Evolutionary conservation across 1,139 yeast genomes (phyloP), one percentile per base, ranked within the genome.

Genomic region (Kodamaea sp.): DNA sequence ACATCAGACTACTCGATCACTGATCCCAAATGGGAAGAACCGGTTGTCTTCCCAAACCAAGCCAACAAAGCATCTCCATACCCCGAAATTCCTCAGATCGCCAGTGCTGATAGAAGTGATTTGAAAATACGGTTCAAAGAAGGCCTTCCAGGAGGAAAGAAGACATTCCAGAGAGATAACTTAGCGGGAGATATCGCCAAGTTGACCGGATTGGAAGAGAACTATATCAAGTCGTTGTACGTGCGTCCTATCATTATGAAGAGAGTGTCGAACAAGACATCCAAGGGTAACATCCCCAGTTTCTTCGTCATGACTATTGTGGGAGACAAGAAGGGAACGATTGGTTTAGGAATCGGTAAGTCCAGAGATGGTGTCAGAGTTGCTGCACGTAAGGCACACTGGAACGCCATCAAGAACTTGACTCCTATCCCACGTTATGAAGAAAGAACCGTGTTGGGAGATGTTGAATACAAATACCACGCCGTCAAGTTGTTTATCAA

Each of bases 291-390:
- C 59, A 87, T 88, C 47, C 80, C 84, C 31, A 80, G 89, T 30
- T 84, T 81, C 59, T 92, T 87, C 59, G 85, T 90, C 1, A 63
- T 92, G 52, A 94, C 90, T 7, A 87, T 90, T 26, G 96, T 85
- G 7, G 99, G 99, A 29, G 96, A 94, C 61, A 76, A 81, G 40
- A 83, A 85, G 46, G 99, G 99, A 44, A 86, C 89, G 82, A 71
- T 90, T 42, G 98, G 98, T 28, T 70, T 90, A 32, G 99, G 98
- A 36, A 96, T 89, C 61, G 99, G 98, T 40, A 87, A 87, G 55
- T 90, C 92, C 39, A 73, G 89, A 50, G 83, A 79, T 42, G 89
- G 86, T 42, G 78, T 84, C 64, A 69, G 85, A 38, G 76, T 77
- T 35, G 96, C 98, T 2, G 76, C 84, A 23, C 70, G 79, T 28